Evolutionary conservation across 441 rosid species (phyloP).

Genomic region (Pelargonium myrrhifolium): DNA sequence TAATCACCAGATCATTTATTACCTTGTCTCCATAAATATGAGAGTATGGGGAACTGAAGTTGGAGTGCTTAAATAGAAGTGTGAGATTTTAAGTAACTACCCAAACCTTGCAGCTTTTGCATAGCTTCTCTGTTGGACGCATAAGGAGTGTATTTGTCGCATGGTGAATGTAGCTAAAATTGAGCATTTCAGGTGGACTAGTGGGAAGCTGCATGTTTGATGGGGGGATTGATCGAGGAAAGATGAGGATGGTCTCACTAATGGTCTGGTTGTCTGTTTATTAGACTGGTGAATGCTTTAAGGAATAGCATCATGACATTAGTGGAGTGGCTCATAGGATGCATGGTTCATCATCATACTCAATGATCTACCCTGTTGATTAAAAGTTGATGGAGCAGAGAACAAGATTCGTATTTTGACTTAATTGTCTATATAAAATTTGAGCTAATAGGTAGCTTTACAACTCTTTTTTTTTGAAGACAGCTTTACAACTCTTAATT

Average conservation of each 20-base stretch:
- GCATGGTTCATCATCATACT: background rate
- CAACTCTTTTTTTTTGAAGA: too few relatives aligned
- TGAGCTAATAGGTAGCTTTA: background rate
- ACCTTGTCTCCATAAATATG: constrained; percentile 7
- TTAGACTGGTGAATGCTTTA: background rate
- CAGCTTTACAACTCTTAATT: too few relatives aligned
- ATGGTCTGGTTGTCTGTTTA: background rate
- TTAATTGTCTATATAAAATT: background rate
- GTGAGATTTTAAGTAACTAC: background rate
- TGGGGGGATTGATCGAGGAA: background rate
- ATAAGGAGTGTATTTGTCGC: background rate
- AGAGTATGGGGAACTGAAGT: background rate
- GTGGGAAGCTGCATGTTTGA: background rate
- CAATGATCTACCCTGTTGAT: background rate
- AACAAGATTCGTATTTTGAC: background rate
- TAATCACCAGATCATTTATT: constrained; percentile 1
- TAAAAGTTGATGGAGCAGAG: background rate
- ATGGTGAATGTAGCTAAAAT: background rate
- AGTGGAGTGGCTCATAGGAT: background rate
- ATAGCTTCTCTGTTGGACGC: background rate
- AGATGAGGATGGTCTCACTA: background rate
- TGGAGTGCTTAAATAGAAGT: background rate
- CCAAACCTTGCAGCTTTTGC: background rate
- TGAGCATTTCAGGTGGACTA: background rate
- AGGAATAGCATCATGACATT: background rate